Conservation (phyloP, 345 rosid species). For the Trapa incisa region DNA sequence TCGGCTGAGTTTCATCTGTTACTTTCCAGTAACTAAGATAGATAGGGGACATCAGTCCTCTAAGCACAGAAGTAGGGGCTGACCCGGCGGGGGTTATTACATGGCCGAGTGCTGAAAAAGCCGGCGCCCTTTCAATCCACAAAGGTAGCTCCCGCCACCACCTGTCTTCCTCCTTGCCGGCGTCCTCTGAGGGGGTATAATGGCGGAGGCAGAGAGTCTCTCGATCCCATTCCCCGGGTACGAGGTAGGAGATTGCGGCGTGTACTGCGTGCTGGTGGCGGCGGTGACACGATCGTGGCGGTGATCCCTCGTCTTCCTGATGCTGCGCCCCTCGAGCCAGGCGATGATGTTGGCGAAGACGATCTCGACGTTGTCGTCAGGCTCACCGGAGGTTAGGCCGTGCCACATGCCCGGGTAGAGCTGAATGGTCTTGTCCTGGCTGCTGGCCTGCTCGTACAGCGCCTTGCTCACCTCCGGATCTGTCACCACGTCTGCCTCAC, state of each 20-base stretch:
- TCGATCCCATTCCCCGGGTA: slow-evolving; percentile 4
- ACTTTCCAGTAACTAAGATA: too few species aligned
- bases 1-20: too few species aligned
- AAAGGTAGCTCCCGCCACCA: slow-evolving; percentile 23
- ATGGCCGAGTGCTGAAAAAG: slow-evolving; percentile 47
- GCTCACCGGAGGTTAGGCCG: slow-evolving; percentile 70
- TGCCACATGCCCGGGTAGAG: slow-evolving; percentile 98
- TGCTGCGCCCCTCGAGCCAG: slow-evolving; percentile 57
- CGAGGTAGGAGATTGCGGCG: not conserved
- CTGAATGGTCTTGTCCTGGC: slow-evolving; percentile 70
- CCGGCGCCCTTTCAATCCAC: slow-evolving; percentile 51
- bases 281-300: slow-evolving; percentile 3
- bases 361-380: slow-evolving; percentile 52
- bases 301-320: not conserved
- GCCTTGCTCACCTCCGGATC: slow-evolving; percentile 97
- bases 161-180: slow-evolving; percentile 2
- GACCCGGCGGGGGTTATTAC: slow-evolving; percentile 16
- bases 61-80: too few species aligned
- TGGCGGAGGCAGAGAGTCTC: not conserved
- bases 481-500: slow-evolving; percentile 83
- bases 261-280: not conserved
- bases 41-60: too few species aligned
- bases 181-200: not conserved
- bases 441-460: slow-evolving; percentile 50
- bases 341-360: slow-evolving; percentile 59